Conservation (phyloP, 805 yeast genomes). For the Myxozyma geophila region DNA sequence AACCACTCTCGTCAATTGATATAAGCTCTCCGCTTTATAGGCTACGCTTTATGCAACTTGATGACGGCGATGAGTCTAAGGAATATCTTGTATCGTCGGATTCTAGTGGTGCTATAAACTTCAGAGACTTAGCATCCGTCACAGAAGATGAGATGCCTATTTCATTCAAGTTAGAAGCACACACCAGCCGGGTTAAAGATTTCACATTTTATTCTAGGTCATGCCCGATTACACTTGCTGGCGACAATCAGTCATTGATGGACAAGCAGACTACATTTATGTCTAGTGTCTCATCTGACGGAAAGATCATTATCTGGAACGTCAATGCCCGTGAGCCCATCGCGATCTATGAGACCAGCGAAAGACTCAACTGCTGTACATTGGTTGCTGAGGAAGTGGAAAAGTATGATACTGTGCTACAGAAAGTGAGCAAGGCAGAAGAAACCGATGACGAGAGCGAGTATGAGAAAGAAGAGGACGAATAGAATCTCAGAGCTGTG, state of each 20-base stretch:
- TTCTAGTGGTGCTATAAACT: conserved; percentile 70
- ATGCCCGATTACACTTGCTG: conserved; percentile 6
- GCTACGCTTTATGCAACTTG: conserved; percentile 56
- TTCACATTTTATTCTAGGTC: conserved; percentile 51
- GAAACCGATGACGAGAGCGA: conserved; percentile 21
- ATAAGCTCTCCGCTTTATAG: conserved; percentile 65
- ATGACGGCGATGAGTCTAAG: conserved; percentile 40
- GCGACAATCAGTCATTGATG: background rate
- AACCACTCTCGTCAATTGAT: conserved; percentile 44
- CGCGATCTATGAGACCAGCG: conserved; percentile 89
- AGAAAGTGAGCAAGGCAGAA: conserved; percentile 7
- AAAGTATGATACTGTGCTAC: conserved; percentile 46
- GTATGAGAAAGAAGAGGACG: background rate
- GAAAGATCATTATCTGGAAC: conserved; percentile 91
- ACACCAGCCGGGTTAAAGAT: conserved; percentile 83
- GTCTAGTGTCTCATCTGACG: conserved; percentile 89
- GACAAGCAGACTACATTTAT: conserved; percentile 53
- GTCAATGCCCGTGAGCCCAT: conserved; percentile 69
- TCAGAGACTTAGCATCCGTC: conserved; percentile 49
- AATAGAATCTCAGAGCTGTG: background rate
- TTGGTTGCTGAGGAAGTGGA: conserved; percentile 76
- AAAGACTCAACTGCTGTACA: conserved; percentile 84
- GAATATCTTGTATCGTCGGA: conserved; percentile 71
- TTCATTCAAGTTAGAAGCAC: conserved; percentile 70
- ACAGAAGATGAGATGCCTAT: conserved; percentile 42